Evolutionary conservation across 1,284 basidiomycete genomes (phyloP).

Genomic region (Cryptococcus sp.): DNA sequence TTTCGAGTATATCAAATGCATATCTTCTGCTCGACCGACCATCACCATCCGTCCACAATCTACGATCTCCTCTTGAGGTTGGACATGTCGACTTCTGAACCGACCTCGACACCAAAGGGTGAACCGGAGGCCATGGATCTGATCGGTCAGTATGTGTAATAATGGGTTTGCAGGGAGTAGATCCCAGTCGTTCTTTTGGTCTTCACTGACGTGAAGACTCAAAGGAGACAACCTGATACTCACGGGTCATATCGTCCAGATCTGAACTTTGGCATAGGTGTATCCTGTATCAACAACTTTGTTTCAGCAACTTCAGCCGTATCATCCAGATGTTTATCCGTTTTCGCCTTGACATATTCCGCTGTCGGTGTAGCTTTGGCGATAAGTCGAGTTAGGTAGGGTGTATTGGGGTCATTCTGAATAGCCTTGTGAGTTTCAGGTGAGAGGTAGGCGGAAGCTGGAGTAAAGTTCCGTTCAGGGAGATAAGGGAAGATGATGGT

Average conservation of each 20-base stretch:
- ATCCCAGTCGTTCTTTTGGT: too few relatives aligned
- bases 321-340: slow-evolving; percentile 42
- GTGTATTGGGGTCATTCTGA: slow-evolving; percentile 12
- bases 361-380: slow-evolving; percentile 25
- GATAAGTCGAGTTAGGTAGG: slow-evolving; percentile 36
- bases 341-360: slow-evolving; percentile 21
- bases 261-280: slow-evolving; percentile 36
- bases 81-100: slow-evolving; percentile 39
- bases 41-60: too few relatives aligned
- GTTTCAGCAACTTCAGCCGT: slow-evolving; percentile 37
- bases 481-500: slow-evolving; percentile 24
- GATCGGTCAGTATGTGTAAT: too few relatives aligned
- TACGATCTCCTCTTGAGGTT: not conserved
- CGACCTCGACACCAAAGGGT: slow-evolving; percentile 38
- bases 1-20: too few relatives aligned
- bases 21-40: too few relatives aligned
- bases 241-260: not conserved
- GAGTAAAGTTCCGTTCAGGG: slow-evolving; percentile 18
- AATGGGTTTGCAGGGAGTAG: too few relatives aligned
- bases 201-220: too few relatives aligned
- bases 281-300: slow-evolving; percentile 45
- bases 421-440: slow-evolving; percentile 14
- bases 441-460: slow-evolving; percentile 20
- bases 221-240: slow-evolving; percentile 13
- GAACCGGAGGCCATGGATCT: slow-evolving; percentile 12